Evolutionary conservation across 257 asterid genomes (phyloP), one percentile per base, ranked within the genome.

Genomic region (Handroanthus guayacan): DNA sequence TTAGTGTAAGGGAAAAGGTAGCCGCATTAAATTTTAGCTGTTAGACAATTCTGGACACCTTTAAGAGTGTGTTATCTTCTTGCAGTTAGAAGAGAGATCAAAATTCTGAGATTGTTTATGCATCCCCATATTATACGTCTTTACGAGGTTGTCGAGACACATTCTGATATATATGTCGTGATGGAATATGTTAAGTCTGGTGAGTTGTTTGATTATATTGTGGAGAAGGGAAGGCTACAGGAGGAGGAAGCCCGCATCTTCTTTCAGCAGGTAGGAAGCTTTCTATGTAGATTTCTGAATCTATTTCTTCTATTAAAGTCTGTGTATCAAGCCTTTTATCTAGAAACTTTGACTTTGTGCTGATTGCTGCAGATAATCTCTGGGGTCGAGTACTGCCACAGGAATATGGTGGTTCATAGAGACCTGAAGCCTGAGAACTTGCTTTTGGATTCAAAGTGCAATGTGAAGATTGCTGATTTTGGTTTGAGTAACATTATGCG

Each of bases 401-500:
- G 99, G 84, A 95, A 95, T 84, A 95, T 95, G 99, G 96, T 95
- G 81, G 99, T 91, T 81, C 99, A 95, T 82, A 84, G 99, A 72
- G 99, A 95, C 77, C 90, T 95, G 83, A 95, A 95, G 87, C 99
- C 99, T 14, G 99, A 95, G 79, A 93, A 92, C 78, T 84, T 92
- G 75, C 98, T 92, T 77, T 71, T 95, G 85, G 97, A 95, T 91
- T 93, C 99, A 67, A 95, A 89, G 80, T 80, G 84, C 72, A 95
- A 91, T 77, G 99, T 95, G 80, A 95, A 95, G 86, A 93, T 95
- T 64, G 99, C 98, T 70, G 99, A 95, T 83, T 95, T 95, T 74
- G 99, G 99, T 79, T 84, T 95, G 90, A 95, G 99, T 82, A 95
- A 95, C 81, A 86, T 95, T 41, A 95, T 95, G 98, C 97, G 99